A percentile compares a stretch with the other conserved stretches of the same genome.
phyloP scores from a whole-genome alignment of 495 filamentous ascomycete species.

The Glonium stellatum region DNA sequence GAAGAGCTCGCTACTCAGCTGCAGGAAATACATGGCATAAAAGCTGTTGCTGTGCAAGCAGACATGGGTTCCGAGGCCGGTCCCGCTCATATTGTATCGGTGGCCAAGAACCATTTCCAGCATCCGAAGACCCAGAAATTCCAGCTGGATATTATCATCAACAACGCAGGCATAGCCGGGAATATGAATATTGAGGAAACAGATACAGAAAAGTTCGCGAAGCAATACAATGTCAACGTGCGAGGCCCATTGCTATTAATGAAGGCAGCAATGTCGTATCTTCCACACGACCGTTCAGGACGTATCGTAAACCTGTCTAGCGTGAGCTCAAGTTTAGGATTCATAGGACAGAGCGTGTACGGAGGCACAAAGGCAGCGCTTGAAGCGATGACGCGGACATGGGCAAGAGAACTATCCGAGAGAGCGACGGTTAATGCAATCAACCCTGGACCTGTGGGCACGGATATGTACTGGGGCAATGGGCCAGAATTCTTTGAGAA shows the following conservation, averaged over 20 bases:
- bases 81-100: conserved; percentile 39
- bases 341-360: conserved; percentile 67
- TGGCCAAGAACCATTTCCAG: conserved; percentile 47
- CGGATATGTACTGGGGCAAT: conserved; percentile 62
- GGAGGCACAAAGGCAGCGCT: conserved; percentile 84
- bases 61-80: conserved; percentile 47
- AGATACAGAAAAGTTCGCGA: conserved; percentile 55
- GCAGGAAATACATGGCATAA: conserved; percentile 34
- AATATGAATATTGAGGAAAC: conserved; percentile 56
- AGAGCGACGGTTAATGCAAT: conserved; percentile 76
- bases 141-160: conserved; percentile 79
- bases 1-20: conserved; percentile 37
- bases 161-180: conserved; percentile 70
- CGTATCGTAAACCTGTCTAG: conserved; percentile 74
- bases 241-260: conserved; percentile 75
- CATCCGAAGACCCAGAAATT: conserved; percentile 45
- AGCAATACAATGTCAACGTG: conserved; percentile 76
- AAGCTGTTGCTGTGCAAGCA: conserved; percentile 49
- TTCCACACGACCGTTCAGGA: conserved; percentile 67
- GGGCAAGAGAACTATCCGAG: conserved; percentile 74
- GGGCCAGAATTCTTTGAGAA: conserved; percentile 47
- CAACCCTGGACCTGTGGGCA: conserved; percentile 81
- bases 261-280: conserved; percentile 60
- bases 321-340: conserved; percentile 62
- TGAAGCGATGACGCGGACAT: conserved; percentile 88